Base-by-base conservation (phyloP, 1,284 basidiomycete species). In the Austroboletus rostrupii region DNA sequence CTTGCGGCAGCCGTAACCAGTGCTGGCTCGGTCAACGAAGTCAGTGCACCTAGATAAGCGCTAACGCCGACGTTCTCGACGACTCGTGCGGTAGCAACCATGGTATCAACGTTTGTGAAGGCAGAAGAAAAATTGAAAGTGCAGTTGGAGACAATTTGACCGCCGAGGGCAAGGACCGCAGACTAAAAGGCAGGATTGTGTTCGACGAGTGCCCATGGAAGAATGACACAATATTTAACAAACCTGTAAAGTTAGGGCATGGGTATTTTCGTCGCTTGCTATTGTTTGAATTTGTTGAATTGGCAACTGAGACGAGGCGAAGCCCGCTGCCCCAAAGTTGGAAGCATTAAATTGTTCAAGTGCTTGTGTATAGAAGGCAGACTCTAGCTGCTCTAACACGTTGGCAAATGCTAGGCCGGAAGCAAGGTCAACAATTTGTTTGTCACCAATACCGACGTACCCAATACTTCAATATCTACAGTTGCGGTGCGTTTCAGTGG, bases 1-100 rank as follows among this genome's bases (percentile, higher is more conserved):
- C 83, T 83, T 9, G 77, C 90, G 43, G 89, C 89, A 28, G 81
- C 77, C 47, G 78, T 78, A 46, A 90, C 71, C 57, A 91, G 64
- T 32, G 73, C 68, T n/a, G 83, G 80, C 59, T 90, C 82, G 20
- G 71, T 65, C 46, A 91, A 61, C 47, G 87, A 77, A 48, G 78
- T 74, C 8, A 85, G 82, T 46, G 81, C 89, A 53, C 90, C 90
- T 35, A 90, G 78, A 71, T 93, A 93, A 2, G 88, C 88, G 32
- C 75, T 71, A 39, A 90, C 87, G 58, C 91, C 90, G 40, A 90
- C 76, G 54, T 82, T 78, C 72, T 93, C 90, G n/a, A 93, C 79
- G 2, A 85, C 70, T 55, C 87, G 85, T 3, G 90, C 89, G n/a
- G 79, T 77, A 7, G 80, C 75, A 36, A 82, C 75, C 86, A 91